Conservation (phyloP, 192 early-diverging fungal genomes). For the Pilaira anomala region DNA sequence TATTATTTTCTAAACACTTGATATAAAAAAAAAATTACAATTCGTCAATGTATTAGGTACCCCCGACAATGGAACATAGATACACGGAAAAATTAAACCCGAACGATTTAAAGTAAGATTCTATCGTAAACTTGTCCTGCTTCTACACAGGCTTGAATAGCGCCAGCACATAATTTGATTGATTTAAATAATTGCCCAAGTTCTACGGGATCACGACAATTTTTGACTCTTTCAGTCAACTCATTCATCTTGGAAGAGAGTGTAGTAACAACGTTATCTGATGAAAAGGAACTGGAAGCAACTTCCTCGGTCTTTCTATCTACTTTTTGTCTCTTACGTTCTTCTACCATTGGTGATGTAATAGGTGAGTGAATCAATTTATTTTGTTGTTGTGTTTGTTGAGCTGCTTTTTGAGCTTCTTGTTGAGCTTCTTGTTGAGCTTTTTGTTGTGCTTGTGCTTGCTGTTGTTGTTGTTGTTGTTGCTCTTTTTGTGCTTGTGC, state of each 20-base stretch:
- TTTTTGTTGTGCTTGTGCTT: too few species aligned
- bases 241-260: constrained; percentile 13
- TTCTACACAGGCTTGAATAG: constrained; percentile 19
- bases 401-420: background rate
- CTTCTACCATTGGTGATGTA: constrained; percentile 1
- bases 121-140: background rate
- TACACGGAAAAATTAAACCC: too few species aligned
- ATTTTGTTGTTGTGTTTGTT: background rate
- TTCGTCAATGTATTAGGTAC: too few species aligned
- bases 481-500: background rate
- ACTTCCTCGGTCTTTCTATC: background rate
- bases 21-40: too few species aligned
- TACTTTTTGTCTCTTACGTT: background rate
- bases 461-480: background rate
- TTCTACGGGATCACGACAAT: constrained; percentile 12
- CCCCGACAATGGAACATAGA: too few species aligned
- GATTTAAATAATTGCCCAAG: constrained; percentile 15
- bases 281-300: background rate
- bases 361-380: background rate
- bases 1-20: too few species aligned
- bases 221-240: constrained; percentile 12
- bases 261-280: background rate
- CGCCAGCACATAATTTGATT: constrained; percentile 20
- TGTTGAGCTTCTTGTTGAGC: background rate
- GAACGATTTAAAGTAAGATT: too few species aligned